Conservation (phyloP, 495 filamentous ascomycete genomes). For the Penicillium antarcticum region DNA sequence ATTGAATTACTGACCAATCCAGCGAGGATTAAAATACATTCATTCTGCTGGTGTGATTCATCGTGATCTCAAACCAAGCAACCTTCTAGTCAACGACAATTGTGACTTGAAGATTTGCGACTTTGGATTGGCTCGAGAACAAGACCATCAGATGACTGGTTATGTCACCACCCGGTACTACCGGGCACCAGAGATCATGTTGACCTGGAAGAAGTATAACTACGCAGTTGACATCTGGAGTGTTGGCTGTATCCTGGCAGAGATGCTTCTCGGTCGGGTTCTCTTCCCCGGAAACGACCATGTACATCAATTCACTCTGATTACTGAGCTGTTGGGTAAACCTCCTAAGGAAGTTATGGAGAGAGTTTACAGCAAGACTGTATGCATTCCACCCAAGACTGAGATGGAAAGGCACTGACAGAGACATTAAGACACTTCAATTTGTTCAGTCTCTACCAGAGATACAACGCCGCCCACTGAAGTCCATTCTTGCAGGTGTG, state of each 20-base stretch:
- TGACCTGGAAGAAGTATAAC: conserved; percentile 96
- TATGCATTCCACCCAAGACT: neutral
- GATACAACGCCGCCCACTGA: neutral
- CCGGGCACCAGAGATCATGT: conserved; percentile 92
- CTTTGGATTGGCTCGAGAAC: conserved; percentile 86
- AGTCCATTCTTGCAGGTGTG: neutral
- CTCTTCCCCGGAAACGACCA: conserved; percentile 93
- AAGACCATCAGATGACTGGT: conserved; percentile 94
- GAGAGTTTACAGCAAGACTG: conserved; percentile 5
- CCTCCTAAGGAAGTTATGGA: conserved; percentile 59
- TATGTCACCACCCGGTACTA: conserved; percentile 88
- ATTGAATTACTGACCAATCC: conserved; percentile 55
- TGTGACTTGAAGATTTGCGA: conserved; percentile 96
- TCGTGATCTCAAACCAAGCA: conserved; percentile 86
- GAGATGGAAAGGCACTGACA: neutral
- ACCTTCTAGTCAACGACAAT: conserved; percentile 93
- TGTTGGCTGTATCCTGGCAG: conserved; percentile 89
- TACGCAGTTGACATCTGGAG: conserved; percentile 96
- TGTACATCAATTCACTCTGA: conserved; percentile 92
- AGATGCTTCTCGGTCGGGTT: conserved; percentile 91
- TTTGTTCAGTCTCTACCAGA: conserved; percentile 3
- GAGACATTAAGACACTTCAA: neutral
- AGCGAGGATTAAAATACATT: conserved; percentile 79
- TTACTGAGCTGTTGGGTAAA: conserved; percentile 85
- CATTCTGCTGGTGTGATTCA: conserved; percentile 92